These are phyloP conservation scores for Aspergillus egyptiacus DNA, from an alignment of 495 filamentous ascomycete species.

Conservation along the genomic window DNA sequence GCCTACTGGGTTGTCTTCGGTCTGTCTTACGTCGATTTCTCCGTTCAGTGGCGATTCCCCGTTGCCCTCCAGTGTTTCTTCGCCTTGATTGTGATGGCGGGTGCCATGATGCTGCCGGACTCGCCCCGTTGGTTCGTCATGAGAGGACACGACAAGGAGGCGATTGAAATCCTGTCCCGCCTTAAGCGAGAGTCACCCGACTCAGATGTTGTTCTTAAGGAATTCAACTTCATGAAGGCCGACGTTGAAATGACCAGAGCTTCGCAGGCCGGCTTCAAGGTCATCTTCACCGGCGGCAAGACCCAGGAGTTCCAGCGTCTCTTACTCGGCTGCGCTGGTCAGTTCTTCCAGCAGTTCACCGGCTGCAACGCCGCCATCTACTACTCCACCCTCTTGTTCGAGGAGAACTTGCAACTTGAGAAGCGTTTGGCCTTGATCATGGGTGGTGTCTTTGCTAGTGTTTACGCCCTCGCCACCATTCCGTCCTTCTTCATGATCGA, in stretches of 20 bases:
- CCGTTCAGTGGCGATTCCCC: slow-evolving; percentile 57
- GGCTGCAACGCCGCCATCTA: slow-evolving; percentile 79
- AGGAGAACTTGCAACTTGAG: slow-evolving; percentile 52
- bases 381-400: slow-evolving; percentile 73
- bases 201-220: slow-evolving; percentile 26
- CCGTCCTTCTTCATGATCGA: slow-evolving; percentile 68
- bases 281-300: slow-evolving; percentile 39
- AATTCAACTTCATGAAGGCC: slow-evolving; percentile 47
- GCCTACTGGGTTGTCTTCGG: slow-evolving; percentile 85
- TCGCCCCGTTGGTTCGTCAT: slow-evolving; percentile 71
- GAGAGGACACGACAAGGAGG: slow-evolving; percentile 53
- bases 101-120: slow-evolving; percentile 61
- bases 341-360: slow-evolving; percentile 74
- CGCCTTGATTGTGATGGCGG: slow-evolving; percentile 51
- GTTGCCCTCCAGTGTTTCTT: slow-evolving; percentile 77
- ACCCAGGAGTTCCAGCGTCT: slow-evolving; percentile 43
- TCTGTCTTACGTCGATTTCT: slow-evolving; percentile 49
- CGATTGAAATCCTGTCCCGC: slow-evolving; percentile 57
- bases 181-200: slow-evolving; percentile 36
- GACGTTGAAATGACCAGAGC: slow-evolving; percentile 25
- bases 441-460: slow-evolving; percentile 74
- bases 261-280: slow-evolving; percentile 34
- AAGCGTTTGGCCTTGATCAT: slow-evolving; percentile 62
- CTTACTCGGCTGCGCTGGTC: slow-evolving; percentile 40
- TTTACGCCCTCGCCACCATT: slow-evolving; percentile 58